Conservation (phyloP, 2,329 filamentous ascomycete genomes). For the Stagonosporopsis tanaceti region DNA sequence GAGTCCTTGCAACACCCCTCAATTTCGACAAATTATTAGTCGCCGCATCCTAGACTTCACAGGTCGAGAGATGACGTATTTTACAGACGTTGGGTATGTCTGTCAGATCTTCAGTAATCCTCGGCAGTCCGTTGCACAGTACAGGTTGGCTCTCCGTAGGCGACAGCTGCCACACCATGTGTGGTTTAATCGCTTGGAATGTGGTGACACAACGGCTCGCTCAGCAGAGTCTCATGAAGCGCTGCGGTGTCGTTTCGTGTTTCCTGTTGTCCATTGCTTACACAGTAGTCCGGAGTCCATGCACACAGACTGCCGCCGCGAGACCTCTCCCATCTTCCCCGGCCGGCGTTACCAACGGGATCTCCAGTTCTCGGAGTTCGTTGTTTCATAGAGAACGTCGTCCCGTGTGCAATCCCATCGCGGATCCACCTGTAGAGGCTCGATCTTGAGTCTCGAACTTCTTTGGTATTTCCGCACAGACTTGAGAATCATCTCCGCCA, state of each 20-base stretch:
- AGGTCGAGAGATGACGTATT: conserved; percentile 34
- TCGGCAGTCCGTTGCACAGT: conserved; percentile 1
- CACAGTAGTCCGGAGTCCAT: conserved; percentile 15
- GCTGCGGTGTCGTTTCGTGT: conserved; percentile 20
- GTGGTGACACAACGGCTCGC: conserved; percentile 24
- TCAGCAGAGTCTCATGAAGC: conserved; percentile 25
- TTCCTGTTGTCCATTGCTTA: conserved; percentile 9
- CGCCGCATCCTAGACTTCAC: conserved; percentile 14
- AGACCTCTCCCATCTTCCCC: conserved; percentile 17
- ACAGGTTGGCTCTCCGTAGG: background rate
- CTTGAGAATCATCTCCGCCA: conserved; percentile 23
- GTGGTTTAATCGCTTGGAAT: conserved; percentile 17
- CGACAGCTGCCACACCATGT: conserved; percentile 22
- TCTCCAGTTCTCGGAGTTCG: conserved; percentile 19
- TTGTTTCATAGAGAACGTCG: conserved; percentile 28
- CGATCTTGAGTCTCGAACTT: conserved; percentile 29
- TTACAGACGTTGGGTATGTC: background rate
- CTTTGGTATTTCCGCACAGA: conserved; percentile 25
- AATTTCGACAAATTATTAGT: conserved; percentile 21
- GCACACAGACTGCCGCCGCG: conserved; percentile 21
- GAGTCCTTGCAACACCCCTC: conserved; percentile 25
- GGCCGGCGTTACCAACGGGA: conserved; percentile 24
- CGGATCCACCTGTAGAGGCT: conserved; percentile 17
- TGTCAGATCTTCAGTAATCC: background rate
- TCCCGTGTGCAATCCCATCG: conserved; percentile 22